Evolutionary conservation across 1,284 basidiomycete species (phyloP), one percentile per base, ranked within the genome.

Genomic region (Naganishia sp.): DNA sequence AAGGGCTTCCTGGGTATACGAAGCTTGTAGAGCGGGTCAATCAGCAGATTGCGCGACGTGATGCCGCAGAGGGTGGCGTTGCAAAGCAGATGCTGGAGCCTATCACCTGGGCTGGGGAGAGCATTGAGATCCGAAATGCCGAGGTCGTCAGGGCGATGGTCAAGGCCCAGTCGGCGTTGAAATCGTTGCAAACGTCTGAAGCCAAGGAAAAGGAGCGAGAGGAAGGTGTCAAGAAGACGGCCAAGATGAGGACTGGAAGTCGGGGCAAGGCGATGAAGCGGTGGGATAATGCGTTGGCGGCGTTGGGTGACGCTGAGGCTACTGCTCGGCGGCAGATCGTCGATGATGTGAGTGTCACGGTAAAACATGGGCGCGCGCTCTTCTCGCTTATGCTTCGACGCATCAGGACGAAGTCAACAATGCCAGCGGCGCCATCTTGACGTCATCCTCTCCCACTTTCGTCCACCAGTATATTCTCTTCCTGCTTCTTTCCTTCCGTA

Each of bases 101-200:
- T 63, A 79, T 95, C 55, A 73, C 83, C 5, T 98, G 94, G 90
- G 90, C 93, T 68, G 90, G 86, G 11, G 85, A 89, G 72, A 85
- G 86, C 3, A 86, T 98, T 9, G 92, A 93, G 18, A 84, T 97
- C 54, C 85, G 94, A 64, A 93, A 89, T 72, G 91, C 93, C 0
- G 94, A 99, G 80, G 81, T 99, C 57, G 92, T 97, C 57, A 90
- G 90, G 73, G 90, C 90, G 21, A 82, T 97, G 68, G 79, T 92
- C 67, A 88, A 86, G 72, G 90, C 95, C 3, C 90, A 94, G 21
- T 28, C 39, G 36, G 59, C 48, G 36, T 25, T 61, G 18, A 61
- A 61, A 11, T 48, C 59, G 11, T 25, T 61, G 48, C 59, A 61
- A 21, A 61, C 48, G 7, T 48, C 16, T 10, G 48, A 61, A 11